Evolutionary conservation across 257 asterid species (phyloP), one percentile per base, ranked within the genome.

Genomic region (Jacaranda copaia): DNA sequence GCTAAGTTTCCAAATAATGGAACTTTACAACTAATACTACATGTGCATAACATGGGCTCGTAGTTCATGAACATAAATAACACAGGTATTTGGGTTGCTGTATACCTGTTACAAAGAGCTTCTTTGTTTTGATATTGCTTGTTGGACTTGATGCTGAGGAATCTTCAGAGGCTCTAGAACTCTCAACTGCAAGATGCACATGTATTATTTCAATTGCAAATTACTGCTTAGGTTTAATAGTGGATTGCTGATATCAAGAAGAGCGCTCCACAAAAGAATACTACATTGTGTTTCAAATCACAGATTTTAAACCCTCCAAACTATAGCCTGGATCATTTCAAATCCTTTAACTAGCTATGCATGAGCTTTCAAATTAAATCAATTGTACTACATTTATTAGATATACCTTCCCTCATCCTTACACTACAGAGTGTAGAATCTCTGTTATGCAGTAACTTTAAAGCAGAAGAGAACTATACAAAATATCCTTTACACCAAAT

Each of bases 71-170:
- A 53, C 32, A 36, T 4, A 67, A 5, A 60, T 11, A 66, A 42
- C 16, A 38, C 16, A 32, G 48, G 57, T 13, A 18, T 18, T 39
- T 40, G 81, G 74, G 72, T 59, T 62, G 81, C 72, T 52, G 74
- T 77, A 16, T 84, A 93, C 99, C 99, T 39, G 99, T 93, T 46
- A 95, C 85, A 63, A 95, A 95, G 82, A 95, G 90, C 89, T 90
- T 95, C 93, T 95, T 95, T n/a, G 98, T 91, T 80, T 69, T 85
- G 75, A 91, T 68, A 79, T 87, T 79, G 75, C 83, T 70, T 48
- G 90, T 79, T 67, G 48, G 80, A 71, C 64, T 85, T 45, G 87
- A 64, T 42, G 83, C 81, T 52, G 89, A 75, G 68, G 88, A 80
- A 78, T 83, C 84, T 77, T 72, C 78, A 4, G 82, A 58, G 75